Evolutionary conservation across 106 monocot species (phyloP), one percentile per base, ranked within the genome.

Genomic region (Hemerocallis citrina): DNA sequence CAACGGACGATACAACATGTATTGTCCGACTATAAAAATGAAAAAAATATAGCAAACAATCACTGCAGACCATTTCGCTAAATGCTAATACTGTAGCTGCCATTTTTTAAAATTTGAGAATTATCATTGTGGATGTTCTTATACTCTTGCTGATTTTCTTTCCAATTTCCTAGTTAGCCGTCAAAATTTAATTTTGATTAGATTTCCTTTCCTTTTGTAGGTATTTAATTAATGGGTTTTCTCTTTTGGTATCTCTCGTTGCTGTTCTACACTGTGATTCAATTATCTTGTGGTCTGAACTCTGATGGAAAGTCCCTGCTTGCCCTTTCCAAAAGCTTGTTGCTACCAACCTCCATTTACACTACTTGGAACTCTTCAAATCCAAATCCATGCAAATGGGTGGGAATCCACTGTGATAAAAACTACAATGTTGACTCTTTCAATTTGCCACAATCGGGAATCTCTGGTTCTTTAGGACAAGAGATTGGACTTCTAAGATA

Each of bases 301-400:
- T 64, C 63, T 39, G 88, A 88, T 35, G 88, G 88, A 12, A 27
- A 67, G 20, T 40, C 69, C 20, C 66, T 83, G 30, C 67, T 88
- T 41, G 57, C 79, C 38, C 72, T 88, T 19, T 62, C 83, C 34
- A 71, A 63, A 39, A 73, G 31, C 29, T 51, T 88, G 23, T 46
- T 47, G 11, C 17, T 83, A 36, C 76, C 88, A 40, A 9, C 59
- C 36, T 54, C 71, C 31, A 71, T 83, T 57, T 68, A 45, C 32
- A 73, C 79, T 14, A 70, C 67, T 9, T 88, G 88, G 88, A 88
- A 62, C n/a, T 65, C 79, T 29, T 69, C 75, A 15, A 64, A 83
- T 49, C 42, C 65, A 48, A 74, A 1, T 57, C 82, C 88, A 30
- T 88, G 88, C 49, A 60, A 51, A 40, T 88, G 88, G 88, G 32